phyloP scores from a whole-genome alignment of 1,284 basidiomycete genomes.

The Rhodotorula sp. region DNA sequence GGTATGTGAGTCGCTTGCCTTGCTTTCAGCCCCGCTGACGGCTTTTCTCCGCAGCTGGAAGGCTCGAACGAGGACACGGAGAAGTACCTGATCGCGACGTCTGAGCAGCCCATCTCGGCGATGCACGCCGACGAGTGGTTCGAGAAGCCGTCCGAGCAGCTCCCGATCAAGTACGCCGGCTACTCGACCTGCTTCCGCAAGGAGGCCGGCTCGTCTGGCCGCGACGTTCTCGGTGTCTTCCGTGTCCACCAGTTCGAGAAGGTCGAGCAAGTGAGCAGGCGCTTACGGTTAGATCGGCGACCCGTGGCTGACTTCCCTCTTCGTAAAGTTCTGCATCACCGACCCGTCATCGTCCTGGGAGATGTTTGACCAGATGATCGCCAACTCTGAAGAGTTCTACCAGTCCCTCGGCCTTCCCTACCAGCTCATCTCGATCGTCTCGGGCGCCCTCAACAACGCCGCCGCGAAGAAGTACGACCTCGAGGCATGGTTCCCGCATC shows the following conservation, averaged over 20 bases:
- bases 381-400: conserved; percentile 89
- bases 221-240: conserved; percentile 99
- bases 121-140: conserved; percentile 97
- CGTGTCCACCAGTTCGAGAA: conserved; percentile 99
- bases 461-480: conserved; percentile 96
- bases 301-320: neutral
- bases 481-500: conserved; percentile 99
- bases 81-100: conserved; percentile 98
- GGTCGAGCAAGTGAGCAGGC: conserved; percentile 66
- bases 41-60: conserved; percentile 60
- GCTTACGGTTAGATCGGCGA: neutral
- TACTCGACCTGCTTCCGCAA: conserved; percentile 97
- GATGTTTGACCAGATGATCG: conserved; percentile 88
- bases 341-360: conserved; percentile 92
- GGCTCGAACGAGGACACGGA: conserved; percentile 77
- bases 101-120: conserved; percentile 96
- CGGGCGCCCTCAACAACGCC: conserved; percentile 92
- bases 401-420: conserved; percentile 90
- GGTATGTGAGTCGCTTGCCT: conserved; percentile 52
- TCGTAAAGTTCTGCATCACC: conserved; percentile 81
- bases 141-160: conserved; percentile 82
- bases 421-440: conserved; percentile 92
- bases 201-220: conserved; percentile 93
- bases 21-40: neutral
- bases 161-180: conserved; percentile 74